Conservation (phyloP, 169 alveolate genomes). For the Cryptosporidium andersoni region DNA sequence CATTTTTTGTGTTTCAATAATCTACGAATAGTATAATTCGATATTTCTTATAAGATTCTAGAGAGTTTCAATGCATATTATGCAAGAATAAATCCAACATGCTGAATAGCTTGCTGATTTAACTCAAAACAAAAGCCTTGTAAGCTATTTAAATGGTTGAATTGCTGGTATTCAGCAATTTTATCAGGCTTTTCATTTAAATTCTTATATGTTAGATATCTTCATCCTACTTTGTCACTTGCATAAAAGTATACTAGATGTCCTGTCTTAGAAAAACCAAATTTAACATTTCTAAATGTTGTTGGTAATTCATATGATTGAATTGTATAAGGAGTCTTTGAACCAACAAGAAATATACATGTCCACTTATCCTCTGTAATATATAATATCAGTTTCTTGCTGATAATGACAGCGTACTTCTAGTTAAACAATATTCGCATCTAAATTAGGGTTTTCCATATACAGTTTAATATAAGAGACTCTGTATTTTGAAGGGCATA, state of each 20-base stretch:
- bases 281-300: slow-evolving; percentile 18
- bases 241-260: slow-evolving; percentile 14
- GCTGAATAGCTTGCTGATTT: slow-evolving; percentile 16
- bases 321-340: slow-evolving; percentile 5
- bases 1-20: too few relatives aligned
- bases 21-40: too few relatives aligned
- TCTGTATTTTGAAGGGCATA: slow-evolving; percentile 44
- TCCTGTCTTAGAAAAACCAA: slow-evolving; percentile 10
- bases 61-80: too few relatives aligned
- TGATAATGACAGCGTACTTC: slow-evolving; percentile 36
- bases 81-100: slow-evolving; percentile 28
- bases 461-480: slow-evolving; percentile 23
- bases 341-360: slow-evolving; percentile 36
- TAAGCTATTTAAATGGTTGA: slow-evolving; percentile 17
- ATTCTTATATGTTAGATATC: slow-evolving; percentile 10
- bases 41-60: too few relatives aligned
- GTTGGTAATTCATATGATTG: slow-evolving; percentile 23
- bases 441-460: slow-evolving; percentile 10
- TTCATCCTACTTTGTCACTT: slow-evolving; percentile 50
- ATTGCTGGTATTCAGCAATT: slow-evolving; percentile 33
- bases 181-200: slow-evolving; percentile 7
- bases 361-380: slow-evolving; percentile 53
- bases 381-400: slow-evolving; percentile 6
- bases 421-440: slow-evolving; percentile 21
- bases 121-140: slow-evolving; percentile 57